A percentile compares a stretch with the other conserved stretches of the same genome.
Conservation (phyloP, 192 early-diverging fungal species). For the Podila horticola region DNA sequence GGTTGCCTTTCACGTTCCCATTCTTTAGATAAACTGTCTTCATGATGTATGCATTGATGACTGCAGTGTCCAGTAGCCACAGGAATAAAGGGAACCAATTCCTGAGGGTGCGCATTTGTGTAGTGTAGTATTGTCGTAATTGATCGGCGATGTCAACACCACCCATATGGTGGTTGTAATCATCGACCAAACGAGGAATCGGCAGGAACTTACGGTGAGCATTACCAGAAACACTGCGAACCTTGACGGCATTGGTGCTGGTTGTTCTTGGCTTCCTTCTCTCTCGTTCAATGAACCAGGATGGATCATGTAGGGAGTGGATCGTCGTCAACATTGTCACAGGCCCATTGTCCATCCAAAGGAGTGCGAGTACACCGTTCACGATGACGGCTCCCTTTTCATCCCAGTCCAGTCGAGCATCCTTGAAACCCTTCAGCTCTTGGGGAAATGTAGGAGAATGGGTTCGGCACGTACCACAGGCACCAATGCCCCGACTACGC, state of each 20-base stretch:
- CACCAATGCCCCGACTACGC: conserved; percentile 15
- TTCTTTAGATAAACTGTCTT: too few species aligned
- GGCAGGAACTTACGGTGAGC: not conserved
- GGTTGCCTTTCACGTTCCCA: too few species aligned
- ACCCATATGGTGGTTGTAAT: conserved; percentile 28
- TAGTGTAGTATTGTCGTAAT: conserved; percentile 8
- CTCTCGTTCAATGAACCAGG: not conserved
- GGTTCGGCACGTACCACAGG: conserved; percentile 30
- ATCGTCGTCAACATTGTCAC: conserved; percentile 49
- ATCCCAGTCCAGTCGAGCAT: conserved; percentile 24
- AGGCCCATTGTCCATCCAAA: conserved; percentile 50
- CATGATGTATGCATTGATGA: not conserved
- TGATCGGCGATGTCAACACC: conserved; percentile 28
- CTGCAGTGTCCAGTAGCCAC: conserved; percentile 4
- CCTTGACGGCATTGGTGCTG: not conserved
- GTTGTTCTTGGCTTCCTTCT: conserved; percentile 5
- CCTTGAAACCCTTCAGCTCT: not conserved
- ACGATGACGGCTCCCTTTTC: conserved; percentile 2
- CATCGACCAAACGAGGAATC: conserved; percentile 11
- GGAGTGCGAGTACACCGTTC: conserved; percentile 13
- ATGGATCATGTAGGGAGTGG: not conserved
- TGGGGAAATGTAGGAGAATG: conserved; percentile 17
- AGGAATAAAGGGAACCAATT: conserved; percentile 8
- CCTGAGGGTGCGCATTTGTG: not conserved
- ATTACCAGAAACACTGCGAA: conserved; percentile 6